Evolutionary conservation across 257 asterid genomes (phyloP).

Genomic region (Solanum neorickii): DNA sequence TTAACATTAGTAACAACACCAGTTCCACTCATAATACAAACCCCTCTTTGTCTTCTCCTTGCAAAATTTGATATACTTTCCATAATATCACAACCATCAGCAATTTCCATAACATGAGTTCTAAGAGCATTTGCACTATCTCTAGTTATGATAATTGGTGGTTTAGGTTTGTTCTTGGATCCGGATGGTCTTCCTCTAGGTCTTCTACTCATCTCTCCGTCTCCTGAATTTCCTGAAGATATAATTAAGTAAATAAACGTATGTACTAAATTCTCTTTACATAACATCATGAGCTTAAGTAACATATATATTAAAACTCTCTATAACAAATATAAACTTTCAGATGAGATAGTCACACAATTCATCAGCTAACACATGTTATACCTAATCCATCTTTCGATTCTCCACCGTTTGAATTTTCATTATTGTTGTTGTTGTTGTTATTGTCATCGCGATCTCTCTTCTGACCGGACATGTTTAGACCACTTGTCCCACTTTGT

Average conservation of each 20-base stretch:
- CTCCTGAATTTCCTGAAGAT: constrained; percentile 11
- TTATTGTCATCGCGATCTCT: constrained; percentile 34
- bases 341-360: not conserved
- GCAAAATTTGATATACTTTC: constrained; percentile 72
- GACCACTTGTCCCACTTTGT: constrained; percentile 55
- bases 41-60: constrained; percentile 70
- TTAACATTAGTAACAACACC: constrained; percentile 77
- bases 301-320: not conserved
- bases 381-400: not conserved
- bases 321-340: not conserved
- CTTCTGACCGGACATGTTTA: constrained; percentile 32
- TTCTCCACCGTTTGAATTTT: not conserved
- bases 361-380: constrained; percentile 3
- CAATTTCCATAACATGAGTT: constrained; percentile 85
- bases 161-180: constrained; percentile 80
- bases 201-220: constrained; percentile 40
- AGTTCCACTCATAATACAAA: constrained; percentile 78
- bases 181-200: constrained; percentile 89
- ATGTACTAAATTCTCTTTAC: not conserved
- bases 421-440: constrained; percentile 11
- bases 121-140: constrained; percentile 90
- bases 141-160: constrained; percentile 80
- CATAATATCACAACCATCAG: constrained; percentile 76
- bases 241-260: not conserved
- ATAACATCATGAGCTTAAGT: not conserved